Evolutionary conservation across 1,139 yeast species (phyloP), one percentile per base, ranked within the genome.

Genomic region (Nadsonia starkeyi-henricii): DNA sequence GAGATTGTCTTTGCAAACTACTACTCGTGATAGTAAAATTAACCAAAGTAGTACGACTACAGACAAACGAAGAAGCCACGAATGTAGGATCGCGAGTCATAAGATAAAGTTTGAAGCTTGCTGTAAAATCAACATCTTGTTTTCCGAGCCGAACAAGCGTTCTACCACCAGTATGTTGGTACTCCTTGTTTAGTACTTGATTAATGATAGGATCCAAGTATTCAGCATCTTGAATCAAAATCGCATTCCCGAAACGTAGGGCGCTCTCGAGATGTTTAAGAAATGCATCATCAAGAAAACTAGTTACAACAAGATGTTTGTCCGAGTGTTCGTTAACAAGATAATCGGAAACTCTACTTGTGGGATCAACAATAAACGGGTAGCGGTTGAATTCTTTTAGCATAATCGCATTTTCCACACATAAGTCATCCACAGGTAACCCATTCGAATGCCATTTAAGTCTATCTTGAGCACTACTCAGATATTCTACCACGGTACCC

Each of bases 161-260:
- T 49, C 96, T 69, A 0, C 94, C 94, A 3, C 95, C 96, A 43
- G 81, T 72, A 36, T 72, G 69, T 43, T 72, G 73, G 41, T 77
- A 71, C 52, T 85, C 95, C 44, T 69, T 68, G 48, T 78, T 71
- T 44, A 91, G 64, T 1, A 89, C 63, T 0, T 81, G 71, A 51
- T 77, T 77, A 20, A 89, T 60, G 13, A 84, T 66, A 0, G 96
- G 95, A 61, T 89, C 91, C 58, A 77, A 78, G 55, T 73, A 68
- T 58, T 89, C 96, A 2, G 89, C 86, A 63, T 89, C 93, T 56
- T 77, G 78, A 30, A 89, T 73, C 13, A 89, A 60, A 9, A 89
- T 67, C 0, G 75, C 60, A 3, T 86, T 88, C 8, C 98, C 97
- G 69, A 89, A 89, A 52, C 93, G 69, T 26, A 89, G 62, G 0